Evolutionary conservation across 2,329 filamentous ascomycete genomes (phyloP).

Genomic region (Chrysoporthe cubensis): DNA sequence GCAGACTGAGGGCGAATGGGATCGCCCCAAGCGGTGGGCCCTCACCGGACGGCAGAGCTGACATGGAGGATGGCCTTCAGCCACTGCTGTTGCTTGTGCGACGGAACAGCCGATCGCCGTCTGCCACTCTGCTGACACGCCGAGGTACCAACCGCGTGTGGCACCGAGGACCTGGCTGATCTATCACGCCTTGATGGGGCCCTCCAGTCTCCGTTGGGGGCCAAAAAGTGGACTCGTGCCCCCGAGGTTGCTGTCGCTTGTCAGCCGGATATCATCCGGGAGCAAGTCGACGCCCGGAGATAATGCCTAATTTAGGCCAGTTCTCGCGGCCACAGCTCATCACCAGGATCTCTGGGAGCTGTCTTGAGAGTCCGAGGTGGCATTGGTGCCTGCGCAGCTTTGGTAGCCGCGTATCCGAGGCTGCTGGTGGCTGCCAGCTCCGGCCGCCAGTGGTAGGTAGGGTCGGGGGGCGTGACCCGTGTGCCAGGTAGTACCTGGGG

Average conservation of each 20-base stretch:
- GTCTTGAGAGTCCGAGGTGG: neutral
- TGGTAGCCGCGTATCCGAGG: neutral
- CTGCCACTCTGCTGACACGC: neutral
- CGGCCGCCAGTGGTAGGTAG: no score
- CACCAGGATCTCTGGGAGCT: neutral
- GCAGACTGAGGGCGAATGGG: neutral
- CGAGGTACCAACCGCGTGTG: neutral
- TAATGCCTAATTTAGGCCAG: neutral
- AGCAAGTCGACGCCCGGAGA: neutral
- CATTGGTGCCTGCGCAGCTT: neutral
- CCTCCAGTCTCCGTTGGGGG: conserved; percentile 4
- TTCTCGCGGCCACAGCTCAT: neutral
- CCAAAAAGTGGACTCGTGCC: conserved; percentile 4
- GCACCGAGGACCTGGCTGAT: neutral
- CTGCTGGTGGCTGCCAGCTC: neutral
- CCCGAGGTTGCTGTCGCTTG: neutral
- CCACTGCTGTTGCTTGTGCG: neutral
- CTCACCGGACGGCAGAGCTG: neutral
- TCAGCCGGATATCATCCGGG: conserved; percentile 1
- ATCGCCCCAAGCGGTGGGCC: neutral
- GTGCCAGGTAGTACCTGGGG: neutral
- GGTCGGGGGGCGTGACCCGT: neutral
- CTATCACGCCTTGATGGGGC: neutral
- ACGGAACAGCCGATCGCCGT: neutral
- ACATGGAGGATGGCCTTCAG: neutral